phyloP scores from a whole-genome alignment of 768 basidiomycete genomes.

The Trametes cinnabarina region DNA sequence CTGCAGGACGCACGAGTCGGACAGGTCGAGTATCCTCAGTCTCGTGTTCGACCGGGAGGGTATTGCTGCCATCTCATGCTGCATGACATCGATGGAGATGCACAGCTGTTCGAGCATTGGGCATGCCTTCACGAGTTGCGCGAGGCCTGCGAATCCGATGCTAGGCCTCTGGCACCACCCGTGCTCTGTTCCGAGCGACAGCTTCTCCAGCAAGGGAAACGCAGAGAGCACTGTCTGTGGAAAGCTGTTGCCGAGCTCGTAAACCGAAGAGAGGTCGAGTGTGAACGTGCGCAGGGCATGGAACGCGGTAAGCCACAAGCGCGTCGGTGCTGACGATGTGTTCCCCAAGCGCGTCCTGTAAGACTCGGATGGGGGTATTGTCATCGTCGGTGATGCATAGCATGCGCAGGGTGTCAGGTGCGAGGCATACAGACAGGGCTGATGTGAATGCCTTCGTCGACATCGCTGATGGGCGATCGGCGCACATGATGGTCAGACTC shows the following conservation, averaged over 20 bases:
- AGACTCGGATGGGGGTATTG: not conserved
- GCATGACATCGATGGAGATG: conserved; percentile 1
- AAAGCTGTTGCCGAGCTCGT: not conserved
- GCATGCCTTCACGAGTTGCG: not conserved
- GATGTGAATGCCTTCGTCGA: not conserved
- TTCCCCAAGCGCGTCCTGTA: not conserved
- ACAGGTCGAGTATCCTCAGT: not conserved
- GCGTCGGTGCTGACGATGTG: not conserved
- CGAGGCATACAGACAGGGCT: not conserved
- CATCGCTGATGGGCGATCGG: not conserved
- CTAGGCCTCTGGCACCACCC: conserved; percentile 4
- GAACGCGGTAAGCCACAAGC: not conserved
- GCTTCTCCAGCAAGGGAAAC: conserved; percentile 1
- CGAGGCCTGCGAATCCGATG: conserved; percentile 4
- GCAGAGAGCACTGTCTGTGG: not conserved
- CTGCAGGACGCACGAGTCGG: not conserved
- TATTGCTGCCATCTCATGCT: not conserved
- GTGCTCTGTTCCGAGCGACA: not conserved
- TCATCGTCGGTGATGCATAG: not conserved
- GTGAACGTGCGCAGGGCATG: not conserved
- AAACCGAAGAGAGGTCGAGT: not conserved
- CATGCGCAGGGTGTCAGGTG: not conserved
- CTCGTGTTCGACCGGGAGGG: not conserved
- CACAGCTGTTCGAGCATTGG: not conserved
- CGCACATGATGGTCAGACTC: not conserved